These are phyloP conservation scores for Pleurotus sapidus DNA, from an alignment of 768 basidiomycete genomes.

Conservation along the genomic window DNA sequence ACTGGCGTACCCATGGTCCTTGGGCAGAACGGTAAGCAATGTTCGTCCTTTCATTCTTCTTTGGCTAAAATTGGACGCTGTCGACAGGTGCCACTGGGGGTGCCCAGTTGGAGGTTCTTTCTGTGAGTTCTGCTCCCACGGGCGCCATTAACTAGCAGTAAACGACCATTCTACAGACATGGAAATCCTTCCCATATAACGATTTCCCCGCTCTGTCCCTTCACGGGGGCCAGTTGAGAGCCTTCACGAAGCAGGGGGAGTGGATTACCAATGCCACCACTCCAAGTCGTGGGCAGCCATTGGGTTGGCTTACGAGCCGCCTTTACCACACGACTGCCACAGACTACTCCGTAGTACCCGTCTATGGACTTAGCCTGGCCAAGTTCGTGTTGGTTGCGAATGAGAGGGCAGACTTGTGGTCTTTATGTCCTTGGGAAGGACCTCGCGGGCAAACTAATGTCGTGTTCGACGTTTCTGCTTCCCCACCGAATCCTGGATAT, in stretches of 20 bases:
- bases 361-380: conserved; percentile 33
- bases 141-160: not conserved
- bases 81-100: conserved; percentile 32
- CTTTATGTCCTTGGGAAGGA: conserved; percentile 31
- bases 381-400: conserved; percentile 26
- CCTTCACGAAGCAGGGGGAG: conserved; percentile 27
- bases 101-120: conserved; percentile 37
- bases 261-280: conserved; percentile 39
- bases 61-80: conserved; percentile 5
- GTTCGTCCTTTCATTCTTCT: not conserved
- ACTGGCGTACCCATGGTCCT: conserved; percentile 48
- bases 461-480: conserved; percentile 29
- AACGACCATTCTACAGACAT: conserved; percentile 31
- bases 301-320: conserved; percentile 36
- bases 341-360: conserved; percentile 20
- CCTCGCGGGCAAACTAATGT: conserved; percentile 29
- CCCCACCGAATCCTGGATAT: conserved; percentile 17
- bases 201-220: conserved; percentile 42
- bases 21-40: conserved; percentile 30
- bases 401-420: conserved; percentile 32
- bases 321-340: conserved; percentile 14
- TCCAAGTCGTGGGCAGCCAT: conserved; percentile 24
- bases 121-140: conserved; percentile 27
- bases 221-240: conserved; percentile 32
- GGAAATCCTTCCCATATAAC: conserved; percentile 47